Conservation (phyloP, 495 filamentous ascomycete genomes). For the Evernia prunastri region DNA sequence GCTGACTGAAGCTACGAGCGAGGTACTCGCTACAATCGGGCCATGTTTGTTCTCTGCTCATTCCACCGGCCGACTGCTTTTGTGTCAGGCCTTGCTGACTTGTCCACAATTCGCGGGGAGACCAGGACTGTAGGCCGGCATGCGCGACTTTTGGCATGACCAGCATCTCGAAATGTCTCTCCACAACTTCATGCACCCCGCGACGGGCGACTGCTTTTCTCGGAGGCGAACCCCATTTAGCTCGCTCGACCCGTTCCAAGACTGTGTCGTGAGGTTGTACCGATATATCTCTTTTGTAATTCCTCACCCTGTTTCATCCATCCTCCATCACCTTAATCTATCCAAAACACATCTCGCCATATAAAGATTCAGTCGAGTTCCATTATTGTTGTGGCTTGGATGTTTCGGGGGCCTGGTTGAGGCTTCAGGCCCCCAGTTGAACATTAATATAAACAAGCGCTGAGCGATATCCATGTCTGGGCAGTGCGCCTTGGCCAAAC, state of each 20-base stretch:
- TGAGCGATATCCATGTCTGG: neutral
- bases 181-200: neutral
- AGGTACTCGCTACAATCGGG: neutral
- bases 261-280: conserved; percentile 1
- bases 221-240: neutral
- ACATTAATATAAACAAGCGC: neutral
- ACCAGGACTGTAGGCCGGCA: neutral
- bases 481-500: neutral
- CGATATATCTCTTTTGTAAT: neutral
- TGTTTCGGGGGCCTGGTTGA: neutral
- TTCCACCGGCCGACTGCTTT: neutral
- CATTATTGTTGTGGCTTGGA: neutral
- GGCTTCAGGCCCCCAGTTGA: neutral
- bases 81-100: neutral
- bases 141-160: neutral
- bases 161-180: neutral
- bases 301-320: neutral
- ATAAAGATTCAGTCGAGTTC: neutral
- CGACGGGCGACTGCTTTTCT: neutral
- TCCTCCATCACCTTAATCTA: neutral
- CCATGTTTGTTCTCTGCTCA: neutral
- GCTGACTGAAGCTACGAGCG: neutral
- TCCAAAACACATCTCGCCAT: conserved; percentile 2
- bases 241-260: neutral
- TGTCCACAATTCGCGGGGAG: neutral